A percentile compares a stretch with the other conserved stretches of the same genome.
Evolutionary conservation across 2,329 filamentous ascomycete species (phyloP).

Genomic region (Didymellaceae sp.): DNA sequence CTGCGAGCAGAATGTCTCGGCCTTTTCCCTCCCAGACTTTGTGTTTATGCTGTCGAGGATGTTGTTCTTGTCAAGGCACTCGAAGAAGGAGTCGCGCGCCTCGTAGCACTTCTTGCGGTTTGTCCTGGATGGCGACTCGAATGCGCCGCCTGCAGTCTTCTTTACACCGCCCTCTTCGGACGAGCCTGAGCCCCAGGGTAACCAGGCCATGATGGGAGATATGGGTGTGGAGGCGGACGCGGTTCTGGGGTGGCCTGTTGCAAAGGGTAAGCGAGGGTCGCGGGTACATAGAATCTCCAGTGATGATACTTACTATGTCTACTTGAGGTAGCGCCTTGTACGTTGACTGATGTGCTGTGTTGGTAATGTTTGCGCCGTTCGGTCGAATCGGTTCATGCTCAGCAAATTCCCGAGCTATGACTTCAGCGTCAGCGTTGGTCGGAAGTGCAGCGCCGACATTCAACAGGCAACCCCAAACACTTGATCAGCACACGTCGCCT

Average conservation of each 20-base stretch:
- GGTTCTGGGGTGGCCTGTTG: constrained; percentile 12
- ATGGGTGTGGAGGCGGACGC: constrained; percentile 16
- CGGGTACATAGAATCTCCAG: neutral
- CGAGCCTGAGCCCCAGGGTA: constrained; percentile 56
- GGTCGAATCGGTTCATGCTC: constrained; percentile 25
- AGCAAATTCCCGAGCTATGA: constrained; percentile 28
- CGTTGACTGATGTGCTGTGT: neutral
- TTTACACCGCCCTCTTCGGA: constrained; percentile 43
- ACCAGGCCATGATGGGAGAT: constrained; percentile 59
- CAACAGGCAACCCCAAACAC: constrained; percentile 28
- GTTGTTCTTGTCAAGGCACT: constrained; percentile 79
- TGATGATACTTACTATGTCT: neutral
- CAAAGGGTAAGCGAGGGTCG: constrained; percentile 5
- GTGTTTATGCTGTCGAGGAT: constrained; percentile 76
- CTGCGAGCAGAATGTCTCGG: constrained; percentile 62
- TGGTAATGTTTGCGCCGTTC: neutral
- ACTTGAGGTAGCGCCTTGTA: neutral
- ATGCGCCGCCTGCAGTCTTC: constrained; percentile 59
- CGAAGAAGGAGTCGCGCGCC: constrained; percentile 85
- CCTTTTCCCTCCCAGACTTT: constrained; percentile 58
- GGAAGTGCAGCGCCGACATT: constrained; percentile 17
- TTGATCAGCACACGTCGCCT: constrained; percentile 2
- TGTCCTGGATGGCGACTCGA: constrained; percentile 81
- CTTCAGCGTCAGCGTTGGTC: constrained; percentile 13
- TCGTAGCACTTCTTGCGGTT: constrained; percentile 89